Percentiles rank a stretch among this genome's conserved stretches.
phyloP scores from a whole-genome alignment of 2,329 filamentous ascomycete genomes.

The Ceratocystis huliohia region DNA sequence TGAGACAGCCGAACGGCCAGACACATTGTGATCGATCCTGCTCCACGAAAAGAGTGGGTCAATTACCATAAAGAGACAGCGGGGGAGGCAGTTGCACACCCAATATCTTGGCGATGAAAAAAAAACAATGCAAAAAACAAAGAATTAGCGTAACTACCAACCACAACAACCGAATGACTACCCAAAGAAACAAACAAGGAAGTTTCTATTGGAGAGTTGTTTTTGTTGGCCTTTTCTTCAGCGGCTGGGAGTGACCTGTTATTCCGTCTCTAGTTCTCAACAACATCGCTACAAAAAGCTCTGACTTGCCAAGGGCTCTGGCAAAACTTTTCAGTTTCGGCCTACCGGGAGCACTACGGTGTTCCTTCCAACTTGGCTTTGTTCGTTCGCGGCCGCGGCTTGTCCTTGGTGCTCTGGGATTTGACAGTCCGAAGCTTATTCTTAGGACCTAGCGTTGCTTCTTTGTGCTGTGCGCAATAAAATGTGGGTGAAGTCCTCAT shows the following conservation, averaged over 20 bases:
- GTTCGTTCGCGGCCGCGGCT: background rate
- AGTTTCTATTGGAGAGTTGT: background rate
- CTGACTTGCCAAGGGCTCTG: background rate
- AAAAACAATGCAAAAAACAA: background rate
- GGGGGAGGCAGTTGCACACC: background rate
- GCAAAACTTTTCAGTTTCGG: background rate
- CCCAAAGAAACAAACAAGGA: background rate
- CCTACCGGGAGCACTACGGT: conserved; percentile 6
- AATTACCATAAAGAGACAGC: background rate
- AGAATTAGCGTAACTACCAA: background rate
- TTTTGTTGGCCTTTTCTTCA: background rate
- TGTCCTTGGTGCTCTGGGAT: background rate
- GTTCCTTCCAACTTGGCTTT: conserved; percentile 1
- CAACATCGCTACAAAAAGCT: background rate
- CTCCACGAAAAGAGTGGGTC: background rate
- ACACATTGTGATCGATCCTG: background rate
- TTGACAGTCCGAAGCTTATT: background rate
- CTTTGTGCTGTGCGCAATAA: background rate
- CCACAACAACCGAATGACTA: background rate
- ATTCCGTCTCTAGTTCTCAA: background rate
- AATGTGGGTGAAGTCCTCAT: background rate
- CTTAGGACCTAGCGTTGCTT: background rate
- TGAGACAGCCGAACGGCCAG: background rate
- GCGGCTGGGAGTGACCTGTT: background rate
- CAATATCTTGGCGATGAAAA: background rate